These are phyloP conservation scores for Fusarium miscanthi DNA, from an alignment of 2,329 filamentous ascomycete species.

Conservation along the genomic window DNA sequence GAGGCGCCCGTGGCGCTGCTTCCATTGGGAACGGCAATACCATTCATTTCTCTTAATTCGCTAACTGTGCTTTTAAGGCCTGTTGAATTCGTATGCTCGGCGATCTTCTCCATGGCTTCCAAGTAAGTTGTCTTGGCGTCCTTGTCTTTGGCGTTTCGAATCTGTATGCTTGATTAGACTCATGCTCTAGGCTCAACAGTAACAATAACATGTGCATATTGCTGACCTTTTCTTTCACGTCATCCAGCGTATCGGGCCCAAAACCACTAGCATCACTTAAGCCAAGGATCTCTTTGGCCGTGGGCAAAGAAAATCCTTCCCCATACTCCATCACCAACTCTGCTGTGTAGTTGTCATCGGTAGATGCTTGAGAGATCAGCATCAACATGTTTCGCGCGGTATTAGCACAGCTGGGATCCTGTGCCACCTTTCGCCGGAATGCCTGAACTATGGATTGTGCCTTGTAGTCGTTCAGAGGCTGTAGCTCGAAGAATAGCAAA, in stretches of 20 bases:
- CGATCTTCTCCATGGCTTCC: constrained; percentile 51
- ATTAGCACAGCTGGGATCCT: constrained; percentile 47
- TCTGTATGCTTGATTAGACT: constrained; percentile 38
- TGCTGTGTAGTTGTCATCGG: constrained; percentile 50
- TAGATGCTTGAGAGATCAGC: constrained; percentile 49
- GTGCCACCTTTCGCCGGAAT: constrained; percentile 49
- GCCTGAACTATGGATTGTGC: constrained; percentile 50
- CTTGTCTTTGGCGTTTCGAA: constrained; percentile 42
- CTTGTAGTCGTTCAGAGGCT: constrained; percentile 51
- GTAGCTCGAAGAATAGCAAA: constrained; percentile 50
- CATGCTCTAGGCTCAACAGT: not conserved
- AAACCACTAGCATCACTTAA: constrained; percentile 39
- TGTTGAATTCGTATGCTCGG: constrained; percentile 46
- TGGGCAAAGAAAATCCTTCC: constrained; percentile 51
- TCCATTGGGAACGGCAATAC: constrained; percentile 32
- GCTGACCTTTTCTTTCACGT: constrained; percentile 46
- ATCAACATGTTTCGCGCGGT: constrained; percentile 50
- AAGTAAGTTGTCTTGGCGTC: constrained; percentile 49
- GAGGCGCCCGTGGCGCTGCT: not conserved
- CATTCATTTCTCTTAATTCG: constrained; percentile 43
- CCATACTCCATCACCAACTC: constrained; percentile 50
- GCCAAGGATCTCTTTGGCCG: constrained; percentile 49
- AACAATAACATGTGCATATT: not conserved
- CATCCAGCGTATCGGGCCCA: constrained; percentile 42
- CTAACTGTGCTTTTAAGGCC: constrained; percentile 46